Evolutionary conservation across 371 early-diverging fungal species (phyloP).

Genomic region (Chytridium lagenaria): DNA sequence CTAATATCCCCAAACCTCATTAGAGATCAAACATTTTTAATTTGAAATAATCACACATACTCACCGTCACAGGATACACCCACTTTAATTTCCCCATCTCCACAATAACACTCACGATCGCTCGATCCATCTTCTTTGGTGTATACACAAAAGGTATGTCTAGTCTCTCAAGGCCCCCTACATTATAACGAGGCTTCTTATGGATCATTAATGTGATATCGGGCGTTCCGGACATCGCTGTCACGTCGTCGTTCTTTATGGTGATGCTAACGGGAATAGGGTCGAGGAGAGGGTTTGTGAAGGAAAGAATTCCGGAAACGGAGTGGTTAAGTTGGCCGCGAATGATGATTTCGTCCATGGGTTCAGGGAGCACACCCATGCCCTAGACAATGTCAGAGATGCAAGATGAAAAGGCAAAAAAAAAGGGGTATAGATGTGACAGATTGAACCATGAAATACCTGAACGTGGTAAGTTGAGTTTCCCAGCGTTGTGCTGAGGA

Average conservation of each 20-base stretch:
- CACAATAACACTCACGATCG: conserved; percentile 39
- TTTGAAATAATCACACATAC: background rate
- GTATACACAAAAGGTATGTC: conserved; percentile 49
- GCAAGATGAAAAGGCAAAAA: too few relatives aligned
- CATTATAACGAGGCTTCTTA: conserved; percentile 29
- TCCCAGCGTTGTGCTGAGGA: conserved; percentile 34
- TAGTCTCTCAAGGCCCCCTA: conserved; percentile 42
- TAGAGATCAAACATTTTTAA: too few relatives aligned
- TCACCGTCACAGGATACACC: conserved; percentile 52
- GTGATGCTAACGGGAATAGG: conserved; percentile 44
- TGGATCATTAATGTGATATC: conserved; percentile 40
- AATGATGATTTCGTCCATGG: conserved; percentile 33
- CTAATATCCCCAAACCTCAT: too few relatives aligned
- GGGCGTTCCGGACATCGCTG: background rate
- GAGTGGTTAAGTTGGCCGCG: conserved; percentile 38
- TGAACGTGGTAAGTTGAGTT: conserved; percentile 33
- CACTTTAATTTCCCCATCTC: conserved; percentile 45
- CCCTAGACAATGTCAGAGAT: conserved; percentile 43
- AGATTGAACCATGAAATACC: too few relatives aligned
- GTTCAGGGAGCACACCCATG: conserved; percentile 39
- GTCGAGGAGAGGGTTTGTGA: conserved; percentile 49
- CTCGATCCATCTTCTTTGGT: conserved; percentile 41
- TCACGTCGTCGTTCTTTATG: conserved; percentile 31
- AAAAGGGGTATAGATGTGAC: too few relatives aligned
- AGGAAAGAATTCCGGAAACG: conserved; percentile 37